Evolutionary conservation across 2,329 filamentous ascomycete species (phyloP), one percentile per base, ranked within the genome.

Genomic region (Sclerotinia spermophila): DNA sequence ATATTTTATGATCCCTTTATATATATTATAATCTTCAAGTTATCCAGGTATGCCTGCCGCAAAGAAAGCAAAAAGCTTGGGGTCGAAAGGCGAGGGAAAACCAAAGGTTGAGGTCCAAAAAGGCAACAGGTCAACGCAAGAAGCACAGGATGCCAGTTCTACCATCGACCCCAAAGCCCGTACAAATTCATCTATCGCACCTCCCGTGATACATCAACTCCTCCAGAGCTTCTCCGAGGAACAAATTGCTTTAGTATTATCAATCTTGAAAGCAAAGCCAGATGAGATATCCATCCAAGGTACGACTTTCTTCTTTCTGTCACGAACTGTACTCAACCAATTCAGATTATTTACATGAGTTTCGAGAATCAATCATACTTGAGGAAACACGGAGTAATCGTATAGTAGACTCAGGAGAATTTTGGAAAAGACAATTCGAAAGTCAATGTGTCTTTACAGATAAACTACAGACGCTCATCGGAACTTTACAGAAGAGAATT

Each of bases 371-470:
- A 2, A 60, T 51, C 10, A 61, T 33, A 30, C 5, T n/a, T 11
- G n/a, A 30, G 17, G 42, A 48, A 24, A 17, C 33, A 38, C 11
- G 3, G 21, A 42, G 42, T 27, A 38, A 62, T 27, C 55, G 33
- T 10, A 8, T 53, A 10, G 42, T 61, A 0, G 56, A 61, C 62
- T 48, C 40, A 7, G 56, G 33, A 10, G 56, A 62, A 17, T 68
- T 38, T 48, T 68, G 67, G 67, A 53, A 61, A n/a, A 24, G 35
- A 11, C 40, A n/a, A 42, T 68, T 4, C 8, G n/a, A 68, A 24
- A 19, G 19, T 2, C 6, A 30, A 42, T 19, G 38, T 19, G 2
- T 42, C n/a, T 8, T 8, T 21, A 40, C 13, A 13, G 5, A 24
- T 4, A 1, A 61, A 59, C 13, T 51, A 4, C 21, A 62, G 5